A percentile compares a stretch with the other conserved stretches of the same genome.
phyloP scores from a whole-genome alignment of 208 protist genomes.

The Trypanosoma avium region DNA sequence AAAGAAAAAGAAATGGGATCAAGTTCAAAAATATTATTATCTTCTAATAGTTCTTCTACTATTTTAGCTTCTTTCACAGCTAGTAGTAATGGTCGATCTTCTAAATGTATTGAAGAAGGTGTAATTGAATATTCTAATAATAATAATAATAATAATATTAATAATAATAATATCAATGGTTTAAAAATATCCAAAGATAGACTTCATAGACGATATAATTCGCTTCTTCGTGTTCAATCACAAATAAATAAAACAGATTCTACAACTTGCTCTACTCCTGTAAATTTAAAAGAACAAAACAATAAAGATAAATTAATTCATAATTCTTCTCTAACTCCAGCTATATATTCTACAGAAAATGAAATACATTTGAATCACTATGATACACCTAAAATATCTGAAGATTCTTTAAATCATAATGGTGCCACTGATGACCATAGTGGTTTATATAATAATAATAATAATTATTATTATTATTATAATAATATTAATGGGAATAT shows the following conservation, averaged over 20 bases:
- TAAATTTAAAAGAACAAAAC: neutral
- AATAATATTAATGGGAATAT: too few relatives aligned
- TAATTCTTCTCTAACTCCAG: neutral
- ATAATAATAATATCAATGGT: neutral
- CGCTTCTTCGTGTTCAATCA: constrained; percentile 10
- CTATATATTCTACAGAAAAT: neutral
- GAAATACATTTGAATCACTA: neutral
- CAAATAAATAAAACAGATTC: neutral
- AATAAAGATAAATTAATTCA: neutral
- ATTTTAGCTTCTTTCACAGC: too few relatives aligned
- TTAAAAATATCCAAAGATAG: neutral
- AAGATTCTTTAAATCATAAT: neutral
- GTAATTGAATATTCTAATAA: too few relatives aligned
- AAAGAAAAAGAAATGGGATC: too few relatives aligned
- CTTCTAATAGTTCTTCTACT: too few relatives aligned
- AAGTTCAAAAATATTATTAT: too few relatives aligned
- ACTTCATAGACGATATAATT: constrained; percentile 14
- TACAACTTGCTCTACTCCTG: too few relatives aligned
- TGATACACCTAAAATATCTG: neutral
- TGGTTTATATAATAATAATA: too few relatives aligned
- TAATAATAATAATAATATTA: neutral
- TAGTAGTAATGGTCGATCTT: neutral
- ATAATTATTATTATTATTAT: too few relatives aligned
- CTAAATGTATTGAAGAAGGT: neutral
- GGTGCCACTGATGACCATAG: neutral